Percentiles rank a stretch among this genome's conserved stretches.
These are phyloP conservation scores for Penicillium italicum DNA, from an alignment of 2,329 filamentous ascomycete genomes.

Conservation along the genomic window DNA sequence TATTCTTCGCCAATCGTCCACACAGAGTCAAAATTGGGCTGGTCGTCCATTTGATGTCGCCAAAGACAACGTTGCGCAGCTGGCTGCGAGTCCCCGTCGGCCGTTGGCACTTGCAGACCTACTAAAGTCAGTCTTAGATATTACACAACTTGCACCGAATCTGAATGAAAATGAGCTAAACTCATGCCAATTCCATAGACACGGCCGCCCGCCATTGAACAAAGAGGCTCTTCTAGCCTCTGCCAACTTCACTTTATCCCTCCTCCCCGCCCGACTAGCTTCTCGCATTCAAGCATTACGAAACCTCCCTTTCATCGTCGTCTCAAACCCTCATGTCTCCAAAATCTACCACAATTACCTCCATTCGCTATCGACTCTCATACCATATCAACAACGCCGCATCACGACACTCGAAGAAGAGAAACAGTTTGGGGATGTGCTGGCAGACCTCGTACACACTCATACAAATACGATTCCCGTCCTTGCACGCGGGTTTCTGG, in stretches of 20 bases:
- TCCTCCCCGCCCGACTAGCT: conserved; percentile 86
- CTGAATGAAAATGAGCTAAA: background rate
- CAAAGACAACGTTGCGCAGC: conserved; percentile 72
- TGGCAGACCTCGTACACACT: conserved; percentile 91
- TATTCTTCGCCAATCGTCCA: conserved; percentile 18
- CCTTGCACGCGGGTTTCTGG: conserved; percentile 85
- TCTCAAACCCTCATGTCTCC: conserved; percentile 93
- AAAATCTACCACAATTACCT: conserved; percentile 96
- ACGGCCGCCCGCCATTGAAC: conserved; percentile 80
- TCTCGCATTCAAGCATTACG: conserved; percentile 90
- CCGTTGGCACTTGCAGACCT: conserved; percentile 82
- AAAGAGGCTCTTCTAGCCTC: conserved; percentile 77
- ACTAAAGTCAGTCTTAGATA: conserved; percentile 61
- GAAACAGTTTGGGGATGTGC: conserved; percentile 83
- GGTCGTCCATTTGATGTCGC: conserved; percentile 52
- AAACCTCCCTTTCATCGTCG: conserved; percentile 94
- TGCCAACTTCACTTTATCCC: conserved; percentile 90
- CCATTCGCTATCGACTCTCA: conserved; percentile 82
- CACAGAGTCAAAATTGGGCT: conserved; percentile 33
- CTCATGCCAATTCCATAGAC: conserved; percentile 38
- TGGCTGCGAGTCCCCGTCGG: conserved; percentile 75
- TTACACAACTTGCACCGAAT: background rate
- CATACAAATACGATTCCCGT: conserved; percentile 93
- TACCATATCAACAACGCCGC: conserved; percentile 72
- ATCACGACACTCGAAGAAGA: conserved; percentile 82